Conservation (phyloP, 257 asterid genomes). For the Salvia miltiorrhiza region DNA sequence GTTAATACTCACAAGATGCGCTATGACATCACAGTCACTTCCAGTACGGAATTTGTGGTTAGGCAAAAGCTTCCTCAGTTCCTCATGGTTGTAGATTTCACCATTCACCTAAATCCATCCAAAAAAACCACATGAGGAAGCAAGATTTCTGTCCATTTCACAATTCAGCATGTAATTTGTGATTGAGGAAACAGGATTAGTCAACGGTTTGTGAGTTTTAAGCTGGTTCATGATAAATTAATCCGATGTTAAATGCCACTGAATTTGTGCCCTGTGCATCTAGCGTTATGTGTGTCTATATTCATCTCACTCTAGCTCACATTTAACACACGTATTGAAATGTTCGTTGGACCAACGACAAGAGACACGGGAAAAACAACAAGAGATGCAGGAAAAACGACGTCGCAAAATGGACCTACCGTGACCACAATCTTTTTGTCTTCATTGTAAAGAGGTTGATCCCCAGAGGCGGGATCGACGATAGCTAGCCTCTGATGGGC, state of each 20-base stretch:
- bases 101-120: conserved; percentile 72
- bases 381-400: neutral
- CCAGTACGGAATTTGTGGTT: conserved; percentile 84
- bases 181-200: neutral
- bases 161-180: neutral
- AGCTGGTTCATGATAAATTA: neutral
- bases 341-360: neutral
- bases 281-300: neutral
- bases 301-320: neutral
- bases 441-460: conserved; percentile 85
- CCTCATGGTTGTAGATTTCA: conserved; percentile 93
- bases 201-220: neutral
- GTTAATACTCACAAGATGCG: conserved; percentile 82
- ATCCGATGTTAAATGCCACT: neutral
- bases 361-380: neutral
- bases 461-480: conserved; percentile 96
- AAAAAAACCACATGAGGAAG: neutral
- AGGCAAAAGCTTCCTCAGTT: conserved; percentile 56
- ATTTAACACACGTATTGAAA: neutral
- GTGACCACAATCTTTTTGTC: conserved; percentile 79
- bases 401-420: conserved; percentile 29
- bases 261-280: neutral
- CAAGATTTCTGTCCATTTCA: neutral
- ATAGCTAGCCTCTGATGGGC: conserved; percentile 94
- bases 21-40: conserved; percentile 96